Conservation (phyloP, 2,329 filamentous ascomycete genomes). For the Diplocarpon rosae region DNA sequence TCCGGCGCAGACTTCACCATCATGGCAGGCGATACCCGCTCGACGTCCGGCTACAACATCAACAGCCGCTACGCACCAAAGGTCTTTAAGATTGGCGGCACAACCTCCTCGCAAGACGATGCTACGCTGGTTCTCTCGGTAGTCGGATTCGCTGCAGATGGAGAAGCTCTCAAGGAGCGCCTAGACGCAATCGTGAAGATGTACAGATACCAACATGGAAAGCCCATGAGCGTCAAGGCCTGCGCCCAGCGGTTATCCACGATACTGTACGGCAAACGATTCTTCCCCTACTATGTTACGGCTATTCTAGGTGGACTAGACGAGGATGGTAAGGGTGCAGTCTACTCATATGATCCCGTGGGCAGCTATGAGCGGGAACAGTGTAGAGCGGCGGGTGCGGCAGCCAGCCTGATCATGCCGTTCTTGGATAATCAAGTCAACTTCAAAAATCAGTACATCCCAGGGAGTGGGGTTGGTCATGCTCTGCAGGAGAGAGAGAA, state of each 20-base stretch:
- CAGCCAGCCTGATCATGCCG: slow-evolving; percentile 92
- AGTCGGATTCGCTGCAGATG: slow-evolving; percentile 91
- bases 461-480: slow-evolving; percentile 75
- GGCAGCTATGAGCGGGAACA: slow-evolving; percentile 96
- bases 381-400: slow-evolving; percentile 86
- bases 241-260: slow-evolving; percentile 92
- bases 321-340: slow-evolving; percentile 83
- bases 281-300: slow-evolving; percentile 97
- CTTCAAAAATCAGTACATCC: slow-evolving; percentile 96
- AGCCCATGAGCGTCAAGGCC: slow-evolving; percentile 87
- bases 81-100: slow-evolving; percentile 93
- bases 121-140: slow-evolving; percentile 85
- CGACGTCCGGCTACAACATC: slow-evolving; percentile 96
- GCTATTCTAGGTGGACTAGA: slow-evolving; percentile 91
- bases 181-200: slow-evolving; percentile 95
- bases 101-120: slow-evolving; percentile 73
- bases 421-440: slow-evolving; percentile 99
- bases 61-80: slow-evolving; percentile 93
- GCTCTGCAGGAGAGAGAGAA: slow-evolving; percentile 61
- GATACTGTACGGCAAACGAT: slow-evolving; percentile 93
- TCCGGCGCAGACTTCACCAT: slow-evolving; percentile 90
- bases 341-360: slow-evolving; percentile 97
- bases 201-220: slow-evolving; percentile 97
- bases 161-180: slow-evolving; percentile 84
- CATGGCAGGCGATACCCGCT: slow-evolving; percentile 92